Conservation (phyloP, 192 early-diverging fungal species). For the Glomus cerebriforme region DNA sequence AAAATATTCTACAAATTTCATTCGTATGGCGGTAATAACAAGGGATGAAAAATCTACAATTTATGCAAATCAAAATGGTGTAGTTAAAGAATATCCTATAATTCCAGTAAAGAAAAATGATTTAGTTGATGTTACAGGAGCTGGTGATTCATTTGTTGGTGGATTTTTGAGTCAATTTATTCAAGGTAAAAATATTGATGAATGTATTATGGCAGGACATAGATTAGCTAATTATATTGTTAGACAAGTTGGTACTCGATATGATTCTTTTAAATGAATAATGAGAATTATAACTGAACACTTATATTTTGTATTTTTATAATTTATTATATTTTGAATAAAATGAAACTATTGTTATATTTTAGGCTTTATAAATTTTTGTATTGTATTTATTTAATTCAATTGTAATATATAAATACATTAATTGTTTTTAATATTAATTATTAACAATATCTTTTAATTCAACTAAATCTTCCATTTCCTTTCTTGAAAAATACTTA, state of each 20-base stretch:
- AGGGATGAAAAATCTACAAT: constrained; percentile 81
- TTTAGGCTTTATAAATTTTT: too few relatives aligned
- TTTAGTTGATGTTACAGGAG: constrained; percentile 96
- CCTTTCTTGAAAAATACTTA: too few relatives aligned
- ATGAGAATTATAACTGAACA: too few relatives aligned
- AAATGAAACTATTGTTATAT: too few relatives aligned
- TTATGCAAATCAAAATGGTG: constrained; percentile 67
- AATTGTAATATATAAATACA: too few relatives aligned
- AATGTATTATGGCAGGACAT: constrained; percentile 83
- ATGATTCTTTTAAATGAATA: too few relatives aligned
- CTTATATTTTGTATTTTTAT: too few relatives aligned
- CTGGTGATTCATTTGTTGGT: constrained; percentile 96
- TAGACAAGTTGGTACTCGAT: constrained; percentile 63
- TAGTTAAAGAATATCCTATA: constrained; percentile 62
- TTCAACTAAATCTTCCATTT: too few relatives aligned
- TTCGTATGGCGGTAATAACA: constrained; percentile 90
- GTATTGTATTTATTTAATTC: too few relatives aligned
- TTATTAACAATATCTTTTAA: too few relatives aligned
- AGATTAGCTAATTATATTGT: constrained; percentile 89
- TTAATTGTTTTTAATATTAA: too few relatives aligned
- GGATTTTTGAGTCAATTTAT: constrained; percentile 88
- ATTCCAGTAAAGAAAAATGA: constrained; percentile 60
- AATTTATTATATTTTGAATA: too few relatives aligned
- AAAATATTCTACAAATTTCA: constrained; percentile 67
- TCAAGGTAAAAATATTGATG: constrained; percentile 63